phyloP scores from a whole-genome alignment of 306 rosid genomes.

The Hippophae tibetana region DNA sequence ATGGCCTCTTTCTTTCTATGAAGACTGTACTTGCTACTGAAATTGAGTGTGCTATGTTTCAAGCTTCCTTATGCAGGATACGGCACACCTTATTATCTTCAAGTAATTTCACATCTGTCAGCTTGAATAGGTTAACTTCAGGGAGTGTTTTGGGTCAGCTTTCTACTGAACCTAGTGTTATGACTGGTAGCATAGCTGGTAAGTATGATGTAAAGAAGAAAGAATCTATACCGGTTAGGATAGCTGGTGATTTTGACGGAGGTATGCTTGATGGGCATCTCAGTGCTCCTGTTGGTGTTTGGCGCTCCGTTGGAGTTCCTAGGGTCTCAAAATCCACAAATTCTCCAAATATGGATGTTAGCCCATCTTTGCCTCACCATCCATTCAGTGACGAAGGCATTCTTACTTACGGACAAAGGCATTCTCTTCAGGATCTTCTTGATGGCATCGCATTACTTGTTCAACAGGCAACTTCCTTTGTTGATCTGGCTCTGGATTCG shows the following conservation, averaged over 20 bases:
- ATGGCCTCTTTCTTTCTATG: conserved; percentile 40
- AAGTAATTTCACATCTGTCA: conserved; percentile 38
- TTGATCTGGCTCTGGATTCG: conserved; percentile 82
- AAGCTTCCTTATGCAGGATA: conserved; percentile 84
- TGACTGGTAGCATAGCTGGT: conserved; percentile 51
- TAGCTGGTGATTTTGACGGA: conserved; percentile 88
- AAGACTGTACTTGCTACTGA: conserved; percentile 81
- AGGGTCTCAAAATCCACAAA: conserved; percentile 57
- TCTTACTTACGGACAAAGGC: conserved; percentile 80
- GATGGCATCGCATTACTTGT: conserved; percentile 83
- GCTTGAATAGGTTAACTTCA: conserved; percentile 49
- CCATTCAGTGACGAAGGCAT: conserved; percentile 77
- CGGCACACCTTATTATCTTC: conserved; percentile 69
- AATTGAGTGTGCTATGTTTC: conserved; percentile 66
- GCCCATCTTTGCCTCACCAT: conserved; percentile 66
- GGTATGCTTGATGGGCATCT: conserved; percentile 82
- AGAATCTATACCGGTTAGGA: conserved; percentile 75
- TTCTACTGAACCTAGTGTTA: conserved; percentile 49
- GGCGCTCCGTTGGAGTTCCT: conserved; percentile 86
- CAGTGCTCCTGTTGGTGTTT: conserved; percentile 89
- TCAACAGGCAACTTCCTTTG: conserved; percentile 90
- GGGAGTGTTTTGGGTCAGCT: conserved; percentile 51
- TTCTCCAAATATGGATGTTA: conserved; percentile 69
- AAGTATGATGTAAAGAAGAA: conserved; percentile 80
- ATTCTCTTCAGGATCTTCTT: conserved; percentile 95